Percentiles rank a stretch among this genome's conserved stretches.
Conservation (phyloP, 2,329 filamentous ascomycete genomes). For the Hymenoscyphus linearis region DNA sequence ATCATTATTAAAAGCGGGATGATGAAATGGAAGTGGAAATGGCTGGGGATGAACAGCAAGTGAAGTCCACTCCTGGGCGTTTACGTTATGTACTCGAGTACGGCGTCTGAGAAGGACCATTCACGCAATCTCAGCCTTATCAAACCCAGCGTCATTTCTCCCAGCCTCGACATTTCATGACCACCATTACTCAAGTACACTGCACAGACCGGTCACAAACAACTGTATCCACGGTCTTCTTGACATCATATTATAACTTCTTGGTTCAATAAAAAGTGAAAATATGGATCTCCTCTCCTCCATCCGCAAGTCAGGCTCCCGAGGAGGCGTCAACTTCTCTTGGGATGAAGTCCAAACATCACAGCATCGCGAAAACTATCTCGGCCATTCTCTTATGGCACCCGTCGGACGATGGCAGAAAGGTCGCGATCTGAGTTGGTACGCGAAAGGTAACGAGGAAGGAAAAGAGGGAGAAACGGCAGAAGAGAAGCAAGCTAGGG, state of each 20-base stretch:
- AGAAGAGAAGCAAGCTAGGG: slow-evolving; percentile 52
- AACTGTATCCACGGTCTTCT: not conserved
- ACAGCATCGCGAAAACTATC: slow-evolving; percentile 81
- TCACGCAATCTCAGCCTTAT: not conserved
- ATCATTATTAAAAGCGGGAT: no score
- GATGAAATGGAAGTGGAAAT: no score
- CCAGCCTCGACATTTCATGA: not conserved
- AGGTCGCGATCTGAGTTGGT: slow-evolving; percentile 57
- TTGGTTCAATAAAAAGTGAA: no score
- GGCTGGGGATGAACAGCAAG: no score
- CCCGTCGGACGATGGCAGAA: slow-evolving; percentile 72
- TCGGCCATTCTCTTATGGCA: slow-evolving; percentile 70
- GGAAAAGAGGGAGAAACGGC: slow-evolving; percentile 51
- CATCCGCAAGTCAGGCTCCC: slow-evolving; percentile 83
- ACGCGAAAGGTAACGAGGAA: slow-evolving; percentile 50
- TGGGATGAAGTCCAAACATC: slow-evolving; percentile 93
- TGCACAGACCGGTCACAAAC: not conserved
- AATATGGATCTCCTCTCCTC: slow-evolving; percentile 89
- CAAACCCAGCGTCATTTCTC: not conserved
- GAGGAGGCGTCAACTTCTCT: slow-evolving; percentile 91
- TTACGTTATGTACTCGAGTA: not conserved
- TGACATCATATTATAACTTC: not conserved
- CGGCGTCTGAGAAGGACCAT: not conserved
- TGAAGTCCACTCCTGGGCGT: no score
- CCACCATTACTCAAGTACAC: not conserved